Base-by-base conservation (phyloP, 148 eudicot genomes). In the Rhododendron vialii region DNA sequence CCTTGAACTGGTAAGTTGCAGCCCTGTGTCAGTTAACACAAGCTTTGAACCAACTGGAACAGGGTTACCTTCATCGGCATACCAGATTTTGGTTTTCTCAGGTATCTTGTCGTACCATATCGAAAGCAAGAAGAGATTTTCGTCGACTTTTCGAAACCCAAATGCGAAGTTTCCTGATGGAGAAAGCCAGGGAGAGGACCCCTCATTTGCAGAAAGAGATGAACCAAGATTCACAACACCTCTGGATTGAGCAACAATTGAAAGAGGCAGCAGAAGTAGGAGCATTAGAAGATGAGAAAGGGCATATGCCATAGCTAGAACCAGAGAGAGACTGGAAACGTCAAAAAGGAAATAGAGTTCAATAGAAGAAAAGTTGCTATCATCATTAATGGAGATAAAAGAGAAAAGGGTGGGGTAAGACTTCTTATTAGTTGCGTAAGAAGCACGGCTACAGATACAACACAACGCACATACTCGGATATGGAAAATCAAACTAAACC, bases 71-170 rank as follows among this genome's bases (percentile, higher is more conserved):
- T 14, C 76, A 71, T 13, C 14, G 76, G 76, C 76, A 71, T 30
- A 71, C 41, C 76, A 71, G 76, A 71, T 71, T 30, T 30, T 71
- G 76, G 76, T 30, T 71, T 71, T 71, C 20, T 71, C 76, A 71
- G 76, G 76, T 71, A 71, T 71, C 76, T 71, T 33, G 76, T 71
- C 76, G 30, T 71, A 71, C 76, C 76, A 30, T 71, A 71, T 71
- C 36, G 76, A 71, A 33, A 71, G 76, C 76, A 71, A 71, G 76
- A 71, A 71, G 5, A 14, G 76, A 30, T 30, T 71, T 30, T 0
- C 38, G 0, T 30, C 0, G 1, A 30, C 76, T 30, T 71, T 71
- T 14, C 0, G 76, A 30, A 71, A 71, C 38, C 76, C 76, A 33
- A 30, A 71, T 14, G 76, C 76, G 7, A 71, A 71, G 35, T 30